These are phyloP conservation scores for Cyclotella choctawhatcheeana DNA, from an alignment of 108 stramenopile genomes.

Conservation along the genomic window DNA sequence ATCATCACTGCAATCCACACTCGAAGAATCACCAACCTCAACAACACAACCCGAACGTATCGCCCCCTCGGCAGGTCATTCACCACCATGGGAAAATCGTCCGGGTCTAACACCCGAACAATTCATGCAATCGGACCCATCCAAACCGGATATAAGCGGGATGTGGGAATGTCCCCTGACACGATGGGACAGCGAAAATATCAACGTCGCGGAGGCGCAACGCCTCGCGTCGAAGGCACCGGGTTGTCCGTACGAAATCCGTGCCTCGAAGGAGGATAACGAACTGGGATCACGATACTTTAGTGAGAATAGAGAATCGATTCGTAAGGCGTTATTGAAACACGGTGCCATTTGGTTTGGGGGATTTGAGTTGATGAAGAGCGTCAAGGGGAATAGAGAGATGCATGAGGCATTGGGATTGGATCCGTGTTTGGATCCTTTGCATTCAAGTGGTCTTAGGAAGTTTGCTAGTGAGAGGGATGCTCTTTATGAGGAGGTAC, in stretches of 20 bases:
- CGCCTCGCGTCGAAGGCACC: slow-evolving; percentile 61
- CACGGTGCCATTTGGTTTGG: slow-evolving; percentile 89
- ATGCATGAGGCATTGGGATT: slow-evolving; percentile 87
- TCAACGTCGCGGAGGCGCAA: slow-evolving; percentile 71
- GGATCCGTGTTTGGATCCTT: slow-evolving; percentile 89
- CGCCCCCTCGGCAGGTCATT: slow-evolving; percentile 76
- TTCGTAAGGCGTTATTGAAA: slow-evolving; percentile 70
- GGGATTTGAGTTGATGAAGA: slow-evolving; percentile 86
- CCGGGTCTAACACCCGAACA: slow-evolving; percentile 62
- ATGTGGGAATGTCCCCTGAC: slow-evolving; percentile 94
- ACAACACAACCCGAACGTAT: slow-evolving; percentile 56
- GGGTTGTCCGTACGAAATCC: slow-evolving; percentile 69
- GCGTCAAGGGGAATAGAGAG: slow-evolving; percentile 68
- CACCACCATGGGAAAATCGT: slow-evolving; percentile 84
- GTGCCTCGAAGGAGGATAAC: slow-evolving; percentile 68
- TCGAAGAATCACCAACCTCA: too few relatives aligned
- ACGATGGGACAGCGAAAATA: slow-evolving; percentile 78
- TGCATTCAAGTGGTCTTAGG: slow-evolving; percentile 88
- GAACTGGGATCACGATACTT: slow-evolving; percentile 73
- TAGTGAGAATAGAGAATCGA: slow-evolving; percentile 62
- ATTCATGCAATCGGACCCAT: slow-evolving; percentile 75
- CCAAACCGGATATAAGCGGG: slow-evolving; percentile 65
- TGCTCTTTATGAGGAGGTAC: slow-evolving; percentile 90
- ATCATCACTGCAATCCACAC: too few relatives aligned
- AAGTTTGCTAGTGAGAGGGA: slow-evolving; percentile 91